Evolutionary conservation across 2,329 filamentous ascomycete genomes (phyloP).

Genomic region (Pseudonectria foliicola): DNA sequence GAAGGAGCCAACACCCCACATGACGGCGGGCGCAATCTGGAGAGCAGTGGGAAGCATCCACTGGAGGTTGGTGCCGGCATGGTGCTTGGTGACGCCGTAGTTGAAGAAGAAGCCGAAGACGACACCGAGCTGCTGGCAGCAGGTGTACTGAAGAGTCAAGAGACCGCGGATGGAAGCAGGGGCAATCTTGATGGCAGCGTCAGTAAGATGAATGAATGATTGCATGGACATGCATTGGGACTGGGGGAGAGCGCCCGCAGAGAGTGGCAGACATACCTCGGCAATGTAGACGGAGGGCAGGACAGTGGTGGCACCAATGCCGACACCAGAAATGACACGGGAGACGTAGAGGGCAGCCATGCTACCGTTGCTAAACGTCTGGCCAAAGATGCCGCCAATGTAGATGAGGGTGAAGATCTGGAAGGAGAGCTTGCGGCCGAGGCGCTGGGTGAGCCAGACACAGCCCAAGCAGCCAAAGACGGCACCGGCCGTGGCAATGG

Average conservation of each 20-base stretch:
- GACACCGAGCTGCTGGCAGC: conserved; percentile 27
- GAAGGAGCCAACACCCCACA: conserved; percentile 19
- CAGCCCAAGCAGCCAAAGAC: conserved; percentile 23
- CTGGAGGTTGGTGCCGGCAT: conserved; percentile 16
- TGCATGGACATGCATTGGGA: too few relatives aligned
- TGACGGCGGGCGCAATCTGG: conserved; percentile 16
- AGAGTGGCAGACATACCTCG: too few relatives aligned
- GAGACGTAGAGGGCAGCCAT: conserved; percentile 18
- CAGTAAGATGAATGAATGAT: too few relatives aligned
- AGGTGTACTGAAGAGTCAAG: conserved; percentile 25
- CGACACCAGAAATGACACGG: conserved; percentile 20
- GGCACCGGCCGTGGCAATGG: conserved; percentile 24
- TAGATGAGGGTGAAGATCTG: conserved; percentile 26
- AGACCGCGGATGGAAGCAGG: conserved; percentile 24
- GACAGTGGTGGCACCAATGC: conserved; percentile 21
- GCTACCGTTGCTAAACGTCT: conserved; percentile 22
- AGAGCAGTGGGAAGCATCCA: conserved; percentile 22
- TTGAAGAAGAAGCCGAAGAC: conserved; percentile 30
- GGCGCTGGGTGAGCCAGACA: conserved; percentile 15
- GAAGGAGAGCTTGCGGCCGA: conserved; percentile 17
- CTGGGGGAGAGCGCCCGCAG: too few relatives aligned
- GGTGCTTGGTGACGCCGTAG: conserved; percentile 26
- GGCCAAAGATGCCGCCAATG: conserved; percentile 29
- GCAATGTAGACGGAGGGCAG: conserved; percentile 22
- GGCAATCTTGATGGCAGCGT: conserved; percentile 18